These are phyloP conservation scores for Ganoderma lucidum DNA, from an alignment of 1,284 basidiomycete species.

Conservation along the genomic window DNA sequence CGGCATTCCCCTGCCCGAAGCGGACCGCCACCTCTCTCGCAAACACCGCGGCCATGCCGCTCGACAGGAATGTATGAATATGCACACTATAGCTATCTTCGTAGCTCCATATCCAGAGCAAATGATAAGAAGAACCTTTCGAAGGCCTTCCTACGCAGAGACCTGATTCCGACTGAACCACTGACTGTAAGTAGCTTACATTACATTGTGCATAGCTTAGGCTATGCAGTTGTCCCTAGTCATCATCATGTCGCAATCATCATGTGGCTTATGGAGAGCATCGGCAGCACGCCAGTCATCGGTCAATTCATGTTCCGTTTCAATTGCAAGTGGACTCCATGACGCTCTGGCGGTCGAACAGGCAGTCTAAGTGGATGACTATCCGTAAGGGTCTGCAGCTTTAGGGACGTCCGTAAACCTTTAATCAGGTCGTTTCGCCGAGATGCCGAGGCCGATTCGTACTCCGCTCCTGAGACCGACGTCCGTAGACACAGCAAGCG, in stretches of 20 bases:
- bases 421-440: too few species aligned
- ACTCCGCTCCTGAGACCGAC: too few species aligned
- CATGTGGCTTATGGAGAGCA: not conserved
- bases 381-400: too few species aligned
- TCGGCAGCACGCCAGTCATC: not conserved
- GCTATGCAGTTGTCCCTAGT: not conserved
- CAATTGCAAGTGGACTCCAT: not conserved
- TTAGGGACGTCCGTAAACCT: too few species aligned
- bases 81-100: too few species aligned
- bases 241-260: constrained; percentile 3
- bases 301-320: not conserved
- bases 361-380: not conserved
- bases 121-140: too few species aligned
- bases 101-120: too few species aligned
- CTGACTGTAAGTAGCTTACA: not conserved
- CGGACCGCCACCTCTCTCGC: not conserved
- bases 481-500: too few species aligned
- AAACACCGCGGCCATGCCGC: not conserved
- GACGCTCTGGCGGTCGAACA: not conserved
- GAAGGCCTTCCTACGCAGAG: too few species aligned
- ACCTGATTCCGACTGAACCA: not conserved
- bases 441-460: too few species aligned
- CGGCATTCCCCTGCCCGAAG: not conserved
- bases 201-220: not conserved
- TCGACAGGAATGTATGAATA: too few species aligned